A percentile compares a stretch with the other conserved stretches of the same genome.
Evolutionary conservation across 2,329 filamentous ascomycete species (phyloP).

Genomic region (Pestalotiopsis sp.): DNA sequence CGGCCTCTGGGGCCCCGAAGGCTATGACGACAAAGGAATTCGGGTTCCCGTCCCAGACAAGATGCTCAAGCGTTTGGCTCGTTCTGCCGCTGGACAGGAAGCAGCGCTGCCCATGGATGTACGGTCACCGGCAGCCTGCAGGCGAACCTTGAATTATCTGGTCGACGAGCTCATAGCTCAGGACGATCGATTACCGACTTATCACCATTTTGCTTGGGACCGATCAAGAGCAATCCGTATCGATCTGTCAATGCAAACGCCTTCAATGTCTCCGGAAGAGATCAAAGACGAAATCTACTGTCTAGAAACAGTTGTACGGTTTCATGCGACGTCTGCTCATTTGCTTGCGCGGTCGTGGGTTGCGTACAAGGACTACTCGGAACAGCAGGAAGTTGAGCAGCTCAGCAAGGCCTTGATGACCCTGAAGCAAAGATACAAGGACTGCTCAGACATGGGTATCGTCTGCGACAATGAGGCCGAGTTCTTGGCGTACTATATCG

Average conservation of each 20-base stretch:
- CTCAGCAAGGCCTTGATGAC: conserved; percentile 67
- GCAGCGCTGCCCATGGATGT: conserved; percentile 70
- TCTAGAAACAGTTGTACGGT: conserved; percentile 67
- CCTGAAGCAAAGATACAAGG: conserved; percentile 67
- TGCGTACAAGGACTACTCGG: conserved; percentile 62
- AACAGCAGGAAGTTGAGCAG: conserved; percentile 70
- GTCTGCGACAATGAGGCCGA: conserved; percentile 65
- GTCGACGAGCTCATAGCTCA: conserved; percentile 59
- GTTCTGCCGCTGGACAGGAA: conserved; percentile 70
- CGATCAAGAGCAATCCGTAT: conserved; percentile 68
- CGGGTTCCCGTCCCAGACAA: conserved; percentile 49
- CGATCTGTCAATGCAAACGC: conserved; percentile 68
- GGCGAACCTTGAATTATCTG: conserved; percentile 64
- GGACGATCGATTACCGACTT: conserved; percentile 55
- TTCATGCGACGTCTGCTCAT: conserved; percentile 68
- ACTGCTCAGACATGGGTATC: conserved; percentile 61
- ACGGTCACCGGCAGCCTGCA: conserved; percentile 60
- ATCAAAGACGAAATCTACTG: conserved; percentile 63
- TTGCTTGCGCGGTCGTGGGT: conserved; percentile 60
- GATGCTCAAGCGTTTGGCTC: conserved; percentile 70
- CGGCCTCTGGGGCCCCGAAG: conserved; percentile 60
- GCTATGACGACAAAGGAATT: conserved; percentile 43
- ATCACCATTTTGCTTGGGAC: conserved; percentile 71
- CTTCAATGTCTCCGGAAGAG: conserved; percentile 59
- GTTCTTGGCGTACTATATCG: conserved; percentile 66